These are phyloP conservation scores for Penicillium sp. DNA, from an alignment of 2,329 filamentous ascomycete genomes.

Conservation along the genomic window DNA sequence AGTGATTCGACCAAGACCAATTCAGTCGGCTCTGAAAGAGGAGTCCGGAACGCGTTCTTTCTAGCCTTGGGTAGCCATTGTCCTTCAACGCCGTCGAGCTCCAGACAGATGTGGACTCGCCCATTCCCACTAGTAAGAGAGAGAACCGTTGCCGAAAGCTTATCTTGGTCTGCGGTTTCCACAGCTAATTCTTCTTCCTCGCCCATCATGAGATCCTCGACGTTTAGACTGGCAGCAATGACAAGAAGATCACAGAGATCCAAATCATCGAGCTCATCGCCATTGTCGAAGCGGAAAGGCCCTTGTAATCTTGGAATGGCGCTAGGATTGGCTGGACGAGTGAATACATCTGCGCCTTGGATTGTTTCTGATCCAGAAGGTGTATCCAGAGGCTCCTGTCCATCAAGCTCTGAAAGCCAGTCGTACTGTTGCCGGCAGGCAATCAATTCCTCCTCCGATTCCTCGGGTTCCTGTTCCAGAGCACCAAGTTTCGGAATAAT, in stretches of 20 bases:
- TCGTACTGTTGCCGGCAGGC: slow-evolving; percentile 57
- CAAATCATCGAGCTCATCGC: slow-evolving; percentile 52
- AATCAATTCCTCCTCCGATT: slow-evolving; percentile 47
- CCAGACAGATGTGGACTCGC: slow-evolving; percentile 59
- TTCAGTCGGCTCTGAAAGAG: slow-evolving; percentile 44
- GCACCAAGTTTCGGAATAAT: slow-evolving; percentile 69
- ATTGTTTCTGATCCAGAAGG: slow-evolving; percentile 40
- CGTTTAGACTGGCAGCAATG: slow-evolving; percentile 53
- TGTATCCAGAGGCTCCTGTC: slow-evolving; percentile 51
- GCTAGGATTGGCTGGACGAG: slow-evolving; percentile 54
- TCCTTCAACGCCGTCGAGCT: slow-evolving; percentile 61
- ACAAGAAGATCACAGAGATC: slow-evolving; percentile 63
- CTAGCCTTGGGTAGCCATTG: slow-evolving; percentile 59
- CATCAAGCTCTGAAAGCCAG: slow-evolving; percentile 59
- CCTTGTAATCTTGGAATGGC: slow-evolving; percentile 62
- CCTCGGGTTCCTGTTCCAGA: slow-evolving; percentile 42
- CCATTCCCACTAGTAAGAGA: slow-evolving; percentile 58
- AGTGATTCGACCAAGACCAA: slow-evolving; percentile 48
- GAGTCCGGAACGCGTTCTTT: slow-evolving; percentile 43
- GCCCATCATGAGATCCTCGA: slow-evolving; percentile 53
- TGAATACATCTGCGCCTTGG: slow-evolving; percentile 54
- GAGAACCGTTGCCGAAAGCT: slow-evolving; percentile 57
- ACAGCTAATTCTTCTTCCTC: slow-evolving; percentile 49
- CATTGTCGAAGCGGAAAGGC: slow-evolving; percentile 56
- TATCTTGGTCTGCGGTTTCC: slow-evolving; percentile 49